phyloP scores from a whole-genome alignment of 2,329 filamentous ascomycete genomes.

The Colletotrichum sp. region DNA sequence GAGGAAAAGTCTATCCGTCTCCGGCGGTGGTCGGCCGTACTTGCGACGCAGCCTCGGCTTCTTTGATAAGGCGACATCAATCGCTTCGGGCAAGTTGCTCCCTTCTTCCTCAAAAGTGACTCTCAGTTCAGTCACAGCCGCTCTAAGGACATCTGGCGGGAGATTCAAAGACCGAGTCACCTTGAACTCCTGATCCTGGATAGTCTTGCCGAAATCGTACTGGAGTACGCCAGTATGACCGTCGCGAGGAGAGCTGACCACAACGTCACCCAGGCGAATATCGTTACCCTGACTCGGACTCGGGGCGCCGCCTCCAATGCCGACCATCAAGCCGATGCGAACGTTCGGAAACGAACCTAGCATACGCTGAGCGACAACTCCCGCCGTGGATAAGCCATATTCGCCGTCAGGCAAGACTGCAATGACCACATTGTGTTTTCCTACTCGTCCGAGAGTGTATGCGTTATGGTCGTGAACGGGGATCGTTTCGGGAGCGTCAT shows the following conservation, averaged over 20 bases:
- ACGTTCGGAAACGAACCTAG: conserved; percentile 14
- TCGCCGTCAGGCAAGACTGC: conserved; percentile 23
- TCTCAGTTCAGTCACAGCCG: not conserved
- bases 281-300: conserved; percentile 26
- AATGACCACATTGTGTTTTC: conserved; percentile 28
- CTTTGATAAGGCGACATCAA: not conserved
- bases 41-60: not conserved
- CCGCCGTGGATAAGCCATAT: conserved; percentile 25
- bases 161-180: not conserved
- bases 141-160: not conserved
- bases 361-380: conserved; percentile 18
- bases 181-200: conserved; percentile 9
- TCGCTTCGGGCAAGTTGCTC: not conserved
- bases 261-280: conserved; percentile 30
- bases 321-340: conserved; percentile 21
- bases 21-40: not conserved
- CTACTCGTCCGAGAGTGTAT: not conserved
- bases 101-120: not conserved
- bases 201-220: conserved; percentile 18
- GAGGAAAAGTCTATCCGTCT: not conserved
- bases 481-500: too few species aligned
- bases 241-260: not conserved
- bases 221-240: not conserved
- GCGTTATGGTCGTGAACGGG: too few species aligned
- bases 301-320: conserved; percentile 38